phyloP scores from a whole-genome alignment of 2,329 filamentous ascomycete species.

The Orbilia ellipsospora region DNA sequence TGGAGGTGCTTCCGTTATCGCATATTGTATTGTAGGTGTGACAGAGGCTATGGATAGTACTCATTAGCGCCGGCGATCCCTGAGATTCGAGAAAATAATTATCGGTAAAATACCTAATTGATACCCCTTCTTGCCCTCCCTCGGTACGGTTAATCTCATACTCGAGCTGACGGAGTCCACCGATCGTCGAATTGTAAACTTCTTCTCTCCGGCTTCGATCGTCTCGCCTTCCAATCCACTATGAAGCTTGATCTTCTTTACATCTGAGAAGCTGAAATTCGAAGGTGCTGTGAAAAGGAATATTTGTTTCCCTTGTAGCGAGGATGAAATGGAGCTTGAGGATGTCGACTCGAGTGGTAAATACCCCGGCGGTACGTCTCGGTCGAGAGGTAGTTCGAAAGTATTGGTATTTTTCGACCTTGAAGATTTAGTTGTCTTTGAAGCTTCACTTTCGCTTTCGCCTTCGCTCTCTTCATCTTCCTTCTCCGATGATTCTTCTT shows the following conservation, averaged over 20 bases:
- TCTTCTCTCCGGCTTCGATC: constrained; percentile 26
- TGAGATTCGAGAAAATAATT: background rate
- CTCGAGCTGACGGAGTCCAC: constrained; percentile 36
- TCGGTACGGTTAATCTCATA: constrained; percentile 42
- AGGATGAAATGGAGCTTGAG: constrained; percentile 33
- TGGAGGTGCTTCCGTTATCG: constrained; percentile 52
- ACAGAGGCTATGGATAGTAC: constrained; percentile 34
- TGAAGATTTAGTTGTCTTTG: constrained; percentile 24
- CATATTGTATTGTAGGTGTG: constrained; percentile 51
- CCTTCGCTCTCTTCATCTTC: constrained; percentile 23
- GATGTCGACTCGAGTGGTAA: constrained; percentile 30
- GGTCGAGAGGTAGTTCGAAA: constrained; percentile 44
- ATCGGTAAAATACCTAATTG: constrained; percentile 50
- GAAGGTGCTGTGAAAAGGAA: constrained; percentile 51
- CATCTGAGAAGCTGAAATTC: constrained; percentile 42
- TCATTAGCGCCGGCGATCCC: background rate
- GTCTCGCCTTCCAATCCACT: constrained; percentile 43
- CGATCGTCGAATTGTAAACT: constrained; percentile 43
- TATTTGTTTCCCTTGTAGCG: constrained; percentile 44
- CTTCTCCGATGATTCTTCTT: constrained; percentile 9
- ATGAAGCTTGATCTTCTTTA: constrained; percentile 52
- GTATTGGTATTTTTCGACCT: constrained; percentile 10
- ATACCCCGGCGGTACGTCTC: constrained; percentile 41
- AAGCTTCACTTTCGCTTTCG: constrained; percentile 37
- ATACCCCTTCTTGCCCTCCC: constrained; percentile 56